phyloP scores from a whole-genome alignment of 208 protist genomes.

The Trypanosoma theileri region DNA sequence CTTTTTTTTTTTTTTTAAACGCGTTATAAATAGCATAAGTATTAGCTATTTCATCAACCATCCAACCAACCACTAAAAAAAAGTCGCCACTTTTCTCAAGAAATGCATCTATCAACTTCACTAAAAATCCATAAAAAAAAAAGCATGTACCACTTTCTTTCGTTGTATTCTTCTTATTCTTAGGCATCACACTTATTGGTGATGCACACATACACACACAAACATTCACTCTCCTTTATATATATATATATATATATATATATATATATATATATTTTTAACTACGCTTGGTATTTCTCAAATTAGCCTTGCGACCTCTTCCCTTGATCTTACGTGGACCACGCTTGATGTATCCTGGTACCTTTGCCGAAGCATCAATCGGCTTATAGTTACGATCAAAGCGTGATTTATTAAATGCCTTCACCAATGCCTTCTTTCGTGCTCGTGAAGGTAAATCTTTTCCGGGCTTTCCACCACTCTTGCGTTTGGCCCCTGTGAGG shows the following conservation, averaged over 20 bases:
- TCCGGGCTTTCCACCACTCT: conserved; percentile 5
- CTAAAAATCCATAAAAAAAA: conserved; percentile 17
- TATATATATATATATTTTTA: too few species aligned
- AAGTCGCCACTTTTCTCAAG: neutral
- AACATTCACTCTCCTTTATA: neutral
- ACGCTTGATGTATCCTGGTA: conserved; percentile 84
- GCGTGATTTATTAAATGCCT: conserved; percentile 72
- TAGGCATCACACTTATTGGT: neutral
- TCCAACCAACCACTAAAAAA: too few species aligned
- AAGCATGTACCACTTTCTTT: neutral
- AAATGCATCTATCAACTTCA: neutral
- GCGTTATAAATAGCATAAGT: too few species aligned
- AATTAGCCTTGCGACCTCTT: conserved; percentile 83
- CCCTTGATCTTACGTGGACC: conserved; percentile 75
- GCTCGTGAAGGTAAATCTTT: conserved; percentile 61
- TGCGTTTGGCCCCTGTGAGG: conserved; percentile 47
- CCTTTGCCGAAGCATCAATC: conserved; percentile 65
- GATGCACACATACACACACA: neutral
- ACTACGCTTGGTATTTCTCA: conserved; percentile 66
- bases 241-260: too few species aligned
- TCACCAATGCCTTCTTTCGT: conserved; percentile 57
- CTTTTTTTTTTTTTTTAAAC: too few species aligned
- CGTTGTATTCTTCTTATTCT: conserved; percentile 6
- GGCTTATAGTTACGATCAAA: conserved; percentile 88
- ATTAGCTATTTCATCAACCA: too few species aligned